These are phyloP conservation scores for Russula compacta DNA, from an alignment of 768 basidiomycete genomes.

Conservation along the genomic window DNA sequence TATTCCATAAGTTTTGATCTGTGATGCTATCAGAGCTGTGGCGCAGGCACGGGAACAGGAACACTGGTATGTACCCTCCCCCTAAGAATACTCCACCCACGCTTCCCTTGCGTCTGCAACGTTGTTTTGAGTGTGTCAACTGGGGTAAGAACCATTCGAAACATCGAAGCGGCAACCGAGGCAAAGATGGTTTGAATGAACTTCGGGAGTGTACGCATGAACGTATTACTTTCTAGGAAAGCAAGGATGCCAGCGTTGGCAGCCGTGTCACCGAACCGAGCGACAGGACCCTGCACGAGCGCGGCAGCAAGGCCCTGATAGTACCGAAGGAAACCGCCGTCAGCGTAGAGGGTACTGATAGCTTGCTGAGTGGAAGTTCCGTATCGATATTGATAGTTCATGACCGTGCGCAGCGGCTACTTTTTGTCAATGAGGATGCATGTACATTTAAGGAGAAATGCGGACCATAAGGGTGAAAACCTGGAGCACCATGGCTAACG, in stretches of 20 bases:
- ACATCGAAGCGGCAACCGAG: slow-evolving; percentile 67
- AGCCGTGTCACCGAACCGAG: slow-evolving; percentile 92
- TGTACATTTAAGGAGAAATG: neutral
- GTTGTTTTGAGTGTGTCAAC: slow-evolving; percentile 95
- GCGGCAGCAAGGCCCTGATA: slow-evolving; percentile 85
- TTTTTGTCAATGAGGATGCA: slow-evolving; percentile 1
- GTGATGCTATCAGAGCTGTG: neutral
- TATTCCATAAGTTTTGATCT: slow-evolving; percentile 71
- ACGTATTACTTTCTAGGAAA: slow-evolving; percentile 66
- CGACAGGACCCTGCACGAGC: slow-evolving; percentile 73
- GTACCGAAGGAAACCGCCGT: slow-evolving; percentile 77
- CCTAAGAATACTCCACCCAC: slow-evolving; percentile 56
- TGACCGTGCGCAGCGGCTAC: slow-evolving; percentile 86
- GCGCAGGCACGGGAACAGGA: neutral
- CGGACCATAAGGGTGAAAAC: slow-evolving; percentile 75
- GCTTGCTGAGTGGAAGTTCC: slow-evolving; percentile 69
- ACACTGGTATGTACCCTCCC: slow-evolving; percentile 40
- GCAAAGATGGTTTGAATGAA: slow-evolving; percentile 74
- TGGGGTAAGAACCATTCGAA: slow-evolving; percentile 87
- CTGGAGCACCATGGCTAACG: slow-evolving; percentile 84
- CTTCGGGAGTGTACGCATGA: slow-evolving; percentile 52
- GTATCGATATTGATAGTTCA: slow-evolving; percentile 94
- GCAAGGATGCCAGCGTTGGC: slow-evolving; percentile 90
- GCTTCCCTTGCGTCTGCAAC: slow-evolving; percentile 80
- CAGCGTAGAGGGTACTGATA: slow-evolving; percentile 55